Evolutionary conservation across 148 eudicot species (phyloP), one percentile per base, ranked within the genome.

Genomic region (Beta vulgaris): DNA sequence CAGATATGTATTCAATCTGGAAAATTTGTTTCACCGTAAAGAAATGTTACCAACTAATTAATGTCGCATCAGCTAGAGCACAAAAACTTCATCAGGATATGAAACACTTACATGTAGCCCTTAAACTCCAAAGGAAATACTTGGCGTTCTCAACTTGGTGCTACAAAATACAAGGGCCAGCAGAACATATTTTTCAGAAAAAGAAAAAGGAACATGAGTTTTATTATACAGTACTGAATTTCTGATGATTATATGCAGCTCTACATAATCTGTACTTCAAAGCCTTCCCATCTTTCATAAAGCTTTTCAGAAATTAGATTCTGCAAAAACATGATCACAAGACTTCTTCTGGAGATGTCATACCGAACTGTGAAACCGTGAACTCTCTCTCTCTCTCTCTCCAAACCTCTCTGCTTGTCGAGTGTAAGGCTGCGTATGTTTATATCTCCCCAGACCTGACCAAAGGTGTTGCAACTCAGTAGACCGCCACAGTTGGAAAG

Each of bases 331-430:
- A n/a, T 43, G 48, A 43, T 43, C 48, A 43, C 48, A 39, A 39
- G 8, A 39, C 61, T 23, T 55, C 25, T 4, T 43, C 37, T 11
- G 37, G 51, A 44, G 10, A 18, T 34, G 26, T 40, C 16, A 7
- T 32, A n/a, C 37, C 34, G 18, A 62, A 71, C 31, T 4, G 23
- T 40, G 44, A 40, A 60, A 43, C 37, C 58, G 15, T 64, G 61
- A 49, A 74, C 77, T 48, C 12, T 13, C 34, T 74, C 23, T 73
- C n/a, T n/a, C n/a, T 61, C 29, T 74, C 68, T 28, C 61, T 13
- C 68, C 13, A 29, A 23, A 32, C 23, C 60, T 48, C 66, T 15
- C 12, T 23, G 70, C 26, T 61, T 43, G 69, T 32, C 39, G 49
- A 37, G 29, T 0, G 10, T 53, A 12, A 29, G 34, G 49, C 71